These are phyloP conservation scores for Isatis tinctoria DNA, from an alignment of 345 rosid species.

Conservation along the genomic window DNA sequence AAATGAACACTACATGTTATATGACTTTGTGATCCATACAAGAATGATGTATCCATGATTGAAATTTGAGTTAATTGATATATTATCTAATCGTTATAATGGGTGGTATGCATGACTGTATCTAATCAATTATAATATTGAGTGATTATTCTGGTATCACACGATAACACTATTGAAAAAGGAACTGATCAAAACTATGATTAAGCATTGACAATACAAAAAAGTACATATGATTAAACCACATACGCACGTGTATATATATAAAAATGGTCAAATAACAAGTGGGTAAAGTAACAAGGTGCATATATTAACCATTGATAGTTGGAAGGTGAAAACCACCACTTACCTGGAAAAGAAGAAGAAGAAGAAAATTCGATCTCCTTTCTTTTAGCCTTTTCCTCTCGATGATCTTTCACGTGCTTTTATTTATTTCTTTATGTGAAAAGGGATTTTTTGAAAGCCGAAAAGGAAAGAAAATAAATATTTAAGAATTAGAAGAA, in stretches of 20 bases:
- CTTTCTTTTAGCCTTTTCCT: not conserved
- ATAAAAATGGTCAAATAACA: not conserved
- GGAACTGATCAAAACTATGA: not conserved
- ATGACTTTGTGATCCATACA: not conserved
- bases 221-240: not conserved
- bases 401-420: conserved; percentile 12
- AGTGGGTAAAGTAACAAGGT: not conserved
- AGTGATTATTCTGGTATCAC: not conserved
- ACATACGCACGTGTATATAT: conserved; percentile 3
- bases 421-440: not conserved
- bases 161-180: not conserved
- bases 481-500: conserved; percentile 3
- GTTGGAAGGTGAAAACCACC: conserved; percentile 26
- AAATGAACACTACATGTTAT: not conserved
- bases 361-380: conserved; percentile 14
- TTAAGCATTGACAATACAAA: not conserved
- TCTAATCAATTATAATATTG: not conserved
- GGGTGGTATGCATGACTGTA: not conserved
- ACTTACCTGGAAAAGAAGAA: conserved; percentile 29
- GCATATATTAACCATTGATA: conserved; percentile 30
- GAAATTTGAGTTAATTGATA: not conserved
- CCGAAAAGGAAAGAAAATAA: not conserved
- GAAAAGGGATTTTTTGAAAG: not conserved
- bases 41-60: conserved; percentile 1
- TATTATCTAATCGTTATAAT: not conserved